phyloP scores from a whole-genome alignment of 805 yeast species.

The Zygosaccharomyces lentus region DNA sequence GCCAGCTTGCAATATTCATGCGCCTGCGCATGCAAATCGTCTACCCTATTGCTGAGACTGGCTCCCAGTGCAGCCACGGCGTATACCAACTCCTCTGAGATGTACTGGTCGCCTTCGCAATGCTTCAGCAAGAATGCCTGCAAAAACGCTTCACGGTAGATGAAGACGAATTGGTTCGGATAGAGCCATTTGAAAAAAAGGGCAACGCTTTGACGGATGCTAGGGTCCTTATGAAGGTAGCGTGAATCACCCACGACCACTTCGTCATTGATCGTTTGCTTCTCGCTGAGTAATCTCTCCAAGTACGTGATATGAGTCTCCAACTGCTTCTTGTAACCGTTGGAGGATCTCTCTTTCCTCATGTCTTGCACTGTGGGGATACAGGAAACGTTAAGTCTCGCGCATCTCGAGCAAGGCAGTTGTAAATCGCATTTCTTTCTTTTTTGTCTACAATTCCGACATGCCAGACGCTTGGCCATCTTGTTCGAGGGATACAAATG shows the following conservation, averaged over 20 bases:
- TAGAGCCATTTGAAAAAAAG: conserved; percentile 50
- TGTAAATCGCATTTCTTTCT: conserved; percentile 41
- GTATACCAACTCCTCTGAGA: conserved; percentile 45
- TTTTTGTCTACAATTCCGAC: conserved; percentile 16
- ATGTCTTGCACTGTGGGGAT: conserved; percentile 39
- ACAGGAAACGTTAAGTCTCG: conserved; percentile 39
- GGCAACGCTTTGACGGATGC: conserved; percentile 13
- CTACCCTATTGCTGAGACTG: conserved; percentile 36
- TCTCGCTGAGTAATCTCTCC: conserved; percentile 9
- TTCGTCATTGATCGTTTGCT: background rate
- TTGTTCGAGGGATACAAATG: background rate
- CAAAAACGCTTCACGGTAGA: conserved; percentile 51
- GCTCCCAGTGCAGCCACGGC: conserved; percentile 52
- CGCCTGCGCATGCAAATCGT: conserved; percentile 35
- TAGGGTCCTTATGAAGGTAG: conserved; percentile 5
- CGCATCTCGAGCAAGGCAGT: conserved; percentile 43
- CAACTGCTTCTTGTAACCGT: conserved; percentile 40
- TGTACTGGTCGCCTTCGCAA: conserved; percentile 33
- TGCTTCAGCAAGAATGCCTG: conserved; percentile 43
- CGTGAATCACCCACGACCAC: background rate
- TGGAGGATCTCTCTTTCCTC: conserved; percentile 42
- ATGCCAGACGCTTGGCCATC: conserved; percentile 4
- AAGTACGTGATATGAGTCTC: conserved; percentile 23
- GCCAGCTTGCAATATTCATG: conserved; percentile 42
- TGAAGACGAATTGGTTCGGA: conserved; percentile 51